Conservation (phyloP, 2,329 filamentous ascomycete genomes). For the Curvularia eragrostidis region DNA sequence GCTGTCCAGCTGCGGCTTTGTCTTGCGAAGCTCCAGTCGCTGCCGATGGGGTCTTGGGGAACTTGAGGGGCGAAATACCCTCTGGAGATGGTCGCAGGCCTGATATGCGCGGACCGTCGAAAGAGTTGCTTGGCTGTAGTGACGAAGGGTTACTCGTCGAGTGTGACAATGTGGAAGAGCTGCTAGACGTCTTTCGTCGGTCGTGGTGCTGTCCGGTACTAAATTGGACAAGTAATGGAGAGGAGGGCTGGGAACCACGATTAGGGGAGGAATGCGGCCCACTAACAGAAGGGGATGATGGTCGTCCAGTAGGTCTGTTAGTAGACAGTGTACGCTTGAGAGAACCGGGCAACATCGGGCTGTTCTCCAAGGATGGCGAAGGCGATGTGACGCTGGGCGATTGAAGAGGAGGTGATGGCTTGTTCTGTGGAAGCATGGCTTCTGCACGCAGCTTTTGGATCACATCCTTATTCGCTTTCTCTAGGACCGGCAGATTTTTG, state of each 20-base stretch:
- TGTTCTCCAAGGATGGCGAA: slow-evolving; percentile 79
- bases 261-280: slow-evolving; percentile 87
- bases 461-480: slow-evolving; percentile 98
- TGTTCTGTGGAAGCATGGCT: slow-evolving; percentile 74
- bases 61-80: slow-evolving; percentile 62
- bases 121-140: slow-evolving; percentile 72
- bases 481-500: slow-evolving; percentile 94
- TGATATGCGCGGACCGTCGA: slow-evolving; percentile 71
- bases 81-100: slow-evolving; percentile 60
- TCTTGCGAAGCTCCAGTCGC: slow-evolving; percentile 55
- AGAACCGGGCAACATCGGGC: slow-evolving; percentile 79
- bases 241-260: slow-evolving; percentile 81
- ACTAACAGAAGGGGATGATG: slow-evolving; percentile 84
- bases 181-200: slow-evolving; percentile 89
- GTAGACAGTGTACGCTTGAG: slow-evolving; percentile 84
- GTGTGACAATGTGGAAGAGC: slow-evolving; percentile 82
- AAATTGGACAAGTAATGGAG: slow-evolving; percentile 95
- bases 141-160: slow-evolving; percentile 67
- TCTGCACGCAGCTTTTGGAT: slow-evolving; percentile 95
- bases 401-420: slow-evolving; percentile 51
- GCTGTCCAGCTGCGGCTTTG: slow-evolving; percentile 45
- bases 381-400: slow-evolving; percentile 58
- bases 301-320: slow-evolving; percentile 73
- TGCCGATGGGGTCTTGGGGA: slow-evolving; percentile 54
- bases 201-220: slow-evolving; percentile 83